These are phyloP conservation scores for Angomonas ambiguus DNA, from an alignment of 208 protist species.

Conservation along the genomic window DNA sequence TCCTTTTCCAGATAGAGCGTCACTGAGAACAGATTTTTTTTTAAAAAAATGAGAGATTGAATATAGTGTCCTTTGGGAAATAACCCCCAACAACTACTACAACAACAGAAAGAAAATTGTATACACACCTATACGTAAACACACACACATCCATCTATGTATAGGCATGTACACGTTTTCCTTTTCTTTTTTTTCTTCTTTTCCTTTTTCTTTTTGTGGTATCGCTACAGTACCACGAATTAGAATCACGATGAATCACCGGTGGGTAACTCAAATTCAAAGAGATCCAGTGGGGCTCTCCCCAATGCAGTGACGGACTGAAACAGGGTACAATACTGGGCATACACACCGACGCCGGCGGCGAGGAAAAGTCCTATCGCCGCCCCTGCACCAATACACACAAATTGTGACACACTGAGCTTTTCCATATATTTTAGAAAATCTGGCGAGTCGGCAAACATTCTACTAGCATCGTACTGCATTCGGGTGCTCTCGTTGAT, in stretches of 20 bases:
- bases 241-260: no score
- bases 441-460: constrained; percentile 18
- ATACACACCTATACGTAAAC: background rate
- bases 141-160: no score
- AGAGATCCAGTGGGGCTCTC: constrained; percentile 16
- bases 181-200: constrained; percentile 10
- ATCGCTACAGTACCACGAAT: background rate
- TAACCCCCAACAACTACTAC: no score
- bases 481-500: constrained; percentile 42
- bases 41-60: no score
- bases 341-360: constrained; percentile 22
- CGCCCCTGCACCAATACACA: constrained; percentile 15
- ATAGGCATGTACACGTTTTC: no score
- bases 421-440: constrained; percentile 36
- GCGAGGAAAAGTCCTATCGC: constrained; percentile 19
- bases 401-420: constrained; percentile 22
- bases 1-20: no score
- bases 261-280: no score
- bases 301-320: constrained; percentile 15
- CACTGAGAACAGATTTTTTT: no score
- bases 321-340: constrained; percentile 46
- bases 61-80: no score
- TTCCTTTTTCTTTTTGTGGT: constrained; percentile 3
- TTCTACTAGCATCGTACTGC: constrained; percentile 53
- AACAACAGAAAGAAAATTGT: no score